Conservation (phyloP, 768 basidiomycete genomes). For the Kwoniella botswanensis region DNA sequence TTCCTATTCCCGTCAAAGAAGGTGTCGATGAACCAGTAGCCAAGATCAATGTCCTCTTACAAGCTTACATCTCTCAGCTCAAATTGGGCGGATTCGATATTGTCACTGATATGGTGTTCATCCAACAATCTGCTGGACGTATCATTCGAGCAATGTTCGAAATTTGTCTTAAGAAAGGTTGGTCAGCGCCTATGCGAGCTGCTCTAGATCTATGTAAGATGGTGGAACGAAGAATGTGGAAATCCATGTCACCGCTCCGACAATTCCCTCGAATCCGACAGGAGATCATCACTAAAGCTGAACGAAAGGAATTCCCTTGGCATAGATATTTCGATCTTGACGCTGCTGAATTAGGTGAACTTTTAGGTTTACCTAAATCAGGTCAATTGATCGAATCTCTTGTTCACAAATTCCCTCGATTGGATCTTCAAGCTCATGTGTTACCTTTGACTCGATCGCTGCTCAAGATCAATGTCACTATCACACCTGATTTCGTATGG, state of each 20-base stretch:
- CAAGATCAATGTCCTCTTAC: slow-evolving; percentile 94
- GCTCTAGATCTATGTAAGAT: slow-evolving; percentile 95
- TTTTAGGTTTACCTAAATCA: slow-evolving; percentile 91
- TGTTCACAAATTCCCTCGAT: slow-evolving; percentile 94
- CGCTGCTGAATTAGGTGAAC: slow-evolving; percentile 86
- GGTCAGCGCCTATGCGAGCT: slow-evolving; percentile 90
- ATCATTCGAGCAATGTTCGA: slow-evolving; percentile 97
- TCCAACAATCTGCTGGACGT: slow-evolving; percentile 95
- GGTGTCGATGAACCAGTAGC: slow-evolving; percentile 93
- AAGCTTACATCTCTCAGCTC: slow-evolving; percentile 90
- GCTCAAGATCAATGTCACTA: slow-evolving; percentile 87
- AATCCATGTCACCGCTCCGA: slow-evolving; percentile 93
- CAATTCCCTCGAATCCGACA: slow-evolving; percentile 74
- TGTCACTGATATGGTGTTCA: slow-evolving; percentile 73
- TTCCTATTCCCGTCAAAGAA: slow-evolving; percentile 97
- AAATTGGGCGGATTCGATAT: slow-evolving; percentile 80
- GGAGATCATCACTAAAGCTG: slow-evolving; percentile 85
- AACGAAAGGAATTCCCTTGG: slow-evolving; percentile 99
- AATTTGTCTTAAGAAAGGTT: slow-evolving; percentile 96
- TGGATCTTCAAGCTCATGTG: slow-evolving; percentile 94
- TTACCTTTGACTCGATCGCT: slow-evolving; percentile 94
- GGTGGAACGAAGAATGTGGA: slow-evolving; percentile 84
- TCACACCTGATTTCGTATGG: slow-evolving; percentile 98
- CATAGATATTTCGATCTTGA: slow-evolving; percentile 92
- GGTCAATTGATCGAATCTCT: slow-evolving; percentile 88